Base-by-base conservation (phyloP, 2,329 filamentous ascomycete genomes). In the Penicillium janthinellum region DNA sequence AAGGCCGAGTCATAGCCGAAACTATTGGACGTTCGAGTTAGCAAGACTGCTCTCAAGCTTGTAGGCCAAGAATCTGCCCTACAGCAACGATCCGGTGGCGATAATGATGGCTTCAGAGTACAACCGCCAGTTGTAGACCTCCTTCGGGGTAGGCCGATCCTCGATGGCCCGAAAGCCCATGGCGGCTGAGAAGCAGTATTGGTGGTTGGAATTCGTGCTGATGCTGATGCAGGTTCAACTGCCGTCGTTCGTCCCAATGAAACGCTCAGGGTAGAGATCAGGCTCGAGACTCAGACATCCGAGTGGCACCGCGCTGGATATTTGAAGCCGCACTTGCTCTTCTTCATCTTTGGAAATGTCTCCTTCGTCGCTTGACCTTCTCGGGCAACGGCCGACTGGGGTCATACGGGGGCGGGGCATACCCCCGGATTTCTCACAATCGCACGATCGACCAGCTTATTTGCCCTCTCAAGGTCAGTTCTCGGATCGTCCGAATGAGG, bases 1-100 rank as follows among this genome's bases (percentile, higher is more conserved):
- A 85, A 84, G 14, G 82, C 81, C 3, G 78, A 80, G 63, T 84
- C 83, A 64, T 85, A 84, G 14, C 82, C 82, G 60, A 83, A 83
- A 4, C 79, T 80, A 53, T 42, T 6, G 1, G 12, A 25, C 25
- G 20, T 15, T 7, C 50, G 8, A 20, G 25, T 58, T 37, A 58
- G 44, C 38, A 14, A 35, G 50, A 48, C 22, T 25, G 71, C n/a
- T 51, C n/a, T 38, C 34, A 12, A 6, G 57, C 1, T 66, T 69
- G 31, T 25, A 52, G 38, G 31, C 44, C 1, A 6, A 20, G 12
- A 2, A 35, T 45, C 31, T 31, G 31, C 45, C 61, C 15, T 45
- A 63, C 58, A 81, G 73, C 15, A 81, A 50, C 1, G 78, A 79
- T 14, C 82, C 82, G 17, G 79, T 80, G 4, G 82, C 78, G 48